Conservation (phyloP, 75 land plant genomes). For the Sequoiadendron giganteum region DNA sequence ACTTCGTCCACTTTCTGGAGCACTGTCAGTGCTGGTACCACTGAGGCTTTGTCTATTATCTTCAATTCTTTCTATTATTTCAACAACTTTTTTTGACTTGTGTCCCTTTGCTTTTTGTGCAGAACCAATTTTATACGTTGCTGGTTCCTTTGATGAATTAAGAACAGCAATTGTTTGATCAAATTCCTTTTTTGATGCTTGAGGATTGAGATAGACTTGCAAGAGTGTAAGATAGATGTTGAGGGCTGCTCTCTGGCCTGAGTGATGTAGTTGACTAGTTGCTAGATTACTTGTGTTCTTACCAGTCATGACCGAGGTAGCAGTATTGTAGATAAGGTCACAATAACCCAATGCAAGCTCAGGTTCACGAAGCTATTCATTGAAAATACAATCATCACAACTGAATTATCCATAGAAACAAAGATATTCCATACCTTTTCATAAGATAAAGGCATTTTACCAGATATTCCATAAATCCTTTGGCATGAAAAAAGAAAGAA, state of each 20-base stretch:
- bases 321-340: conserved; percentile 69
- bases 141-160: conserved; percentile 22
- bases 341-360: conserved; percentile 88
- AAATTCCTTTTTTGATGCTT: conserved; percentile 56
- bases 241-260: conserved; percentile 34
- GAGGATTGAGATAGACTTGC: conserved; percentile 90
- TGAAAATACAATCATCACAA: background rate
- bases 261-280: conserved; percentile 19
- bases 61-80: conserved; percentile 83
- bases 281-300: conserved; percentile 8
- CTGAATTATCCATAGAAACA: background rate
- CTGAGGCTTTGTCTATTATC: conserved; percentile 38
- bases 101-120: conserved; percentile 46
- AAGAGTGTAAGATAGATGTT: conserved; percentile 88
- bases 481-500: background rate
- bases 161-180: conserved; percentile 54
- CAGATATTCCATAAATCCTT: background rate
- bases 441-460: background rate
- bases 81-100: conserved; percentile 63
- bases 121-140: conserved; percentile 32
- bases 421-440: background rate
- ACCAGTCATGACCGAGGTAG: conserved; percentile 5
- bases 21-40: conserved; percentile 67
- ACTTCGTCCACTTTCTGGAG: conserved; percentile 74
- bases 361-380: conserved; percentile 80